phyloP scores from a whole-genome alignment of 148 eudicot species.

The Amaranthus hypochondriacus region DNA sequence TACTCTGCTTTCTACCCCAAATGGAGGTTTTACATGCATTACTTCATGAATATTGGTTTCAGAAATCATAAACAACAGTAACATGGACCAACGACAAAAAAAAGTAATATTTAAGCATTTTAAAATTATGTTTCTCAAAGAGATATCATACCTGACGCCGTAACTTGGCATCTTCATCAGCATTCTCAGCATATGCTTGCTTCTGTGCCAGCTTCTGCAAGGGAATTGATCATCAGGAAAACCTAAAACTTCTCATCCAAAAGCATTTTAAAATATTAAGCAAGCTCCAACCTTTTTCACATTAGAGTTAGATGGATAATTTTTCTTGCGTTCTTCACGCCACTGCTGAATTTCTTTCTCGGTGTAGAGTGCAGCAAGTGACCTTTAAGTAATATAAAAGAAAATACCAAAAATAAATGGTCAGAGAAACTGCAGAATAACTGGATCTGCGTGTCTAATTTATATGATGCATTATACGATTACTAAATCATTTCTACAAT shows the following conservation, averaged over 20 bases:
- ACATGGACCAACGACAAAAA: not conserved
- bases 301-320: conserved; percentile 60
- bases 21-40: too few relatives aligned
- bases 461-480: not conserved
- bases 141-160: conserved; percentile 63
- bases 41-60: too few relatives aligned
- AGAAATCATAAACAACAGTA: too few relatives aligned
- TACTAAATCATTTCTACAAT: not conserved
- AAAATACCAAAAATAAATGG: not conserved
- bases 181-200: conserved; percentile 34
- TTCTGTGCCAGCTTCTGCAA: conserved; percentile 51
- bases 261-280: not conserved
- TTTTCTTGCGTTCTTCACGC: conserved; percentile 83
- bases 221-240: conserved; percentile 10
- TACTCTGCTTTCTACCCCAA: too few relatives aligned
- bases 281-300: conserved; percentile 53
- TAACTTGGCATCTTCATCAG: conserved; percentile 41
- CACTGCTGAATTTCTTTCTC: conserved; percentile 76
- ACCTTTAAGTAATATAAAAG: conserved; percentile 35
- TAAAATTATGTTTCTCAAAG: not conserved
- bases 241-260: not conserved
- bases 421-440: not conserved
- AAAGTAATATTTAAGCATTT: not conserved
- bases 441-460: not conserved
- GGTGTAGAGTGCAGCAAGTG: conserved; percentile 51